Evolutionary conservation across 345 rosid genomes (phyloP).

Genomic region (Adansonia digitata): DNA sequence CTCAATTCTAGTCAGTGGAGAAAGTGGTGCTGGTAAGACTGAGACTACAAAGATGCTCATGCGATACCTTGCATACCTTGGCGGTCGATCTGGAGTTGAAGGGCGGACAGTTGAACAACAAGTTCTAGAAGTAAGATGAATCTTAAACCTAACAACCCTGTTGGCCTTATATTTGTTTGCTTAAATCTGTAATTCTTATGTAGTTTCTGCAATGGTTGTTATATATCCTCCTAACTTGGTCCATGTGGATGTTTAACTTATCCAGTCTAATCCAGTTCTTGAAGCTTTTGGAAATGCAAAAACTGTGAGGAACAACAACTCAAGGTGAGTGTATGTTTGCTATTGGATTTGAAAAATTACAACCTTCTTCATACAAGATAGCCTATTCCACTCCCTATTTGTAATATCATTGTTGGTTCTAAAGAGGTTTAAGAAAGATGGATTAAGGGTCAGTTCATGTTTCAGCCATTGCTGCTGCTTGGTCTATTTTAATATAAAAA

Average conservation of each 20-base stretch:
- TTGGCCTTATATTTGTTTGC: constrained; percentile 4
- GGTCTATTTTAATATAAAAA: neutral
- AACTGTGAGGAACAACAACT: constrained; percentile 97
- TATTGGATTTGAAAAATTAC: constrained; percentile 8
- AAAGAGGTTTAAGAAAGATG: neutral
- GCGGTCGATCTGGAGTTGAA: constrained; percentile 98
- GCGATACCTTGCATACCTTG: constrained; percentile 97
- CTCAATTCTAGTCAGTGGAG: constrained; percentile 99
- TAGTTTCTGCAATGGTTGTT: constrained; percentile 4
- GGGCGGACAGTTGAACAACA: constrained; percentile 99
- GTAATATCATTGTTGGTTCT: neutral
- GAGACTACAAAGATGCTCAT: constrained; percentile 99
- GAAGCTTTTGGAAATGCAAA: constrained; percentile 99
- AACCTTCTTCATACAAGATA: neutral
- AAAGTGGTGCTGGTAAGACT: constrained; percentile 99
- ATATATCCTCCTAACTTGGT: constrained; percentile 17
- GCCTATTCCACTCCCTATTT: neutral
- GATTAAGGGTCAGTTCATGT: neutral
- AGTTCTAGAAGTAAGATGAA: constrained; percentile 84
- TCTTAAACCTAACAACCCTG: neutral
- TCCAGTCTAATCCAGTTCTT: constrained; percentile 99
- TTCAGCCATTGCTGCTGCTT: neutral
- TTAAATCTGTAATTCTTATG: neutral
- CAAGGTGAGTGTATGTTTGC: constrained; percentile 54
- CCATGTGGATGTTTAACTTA: constrained; percentile 24